Conservation (phyloP, 805 yeast genomes). For the Brettanomyces nanus region DNA sequence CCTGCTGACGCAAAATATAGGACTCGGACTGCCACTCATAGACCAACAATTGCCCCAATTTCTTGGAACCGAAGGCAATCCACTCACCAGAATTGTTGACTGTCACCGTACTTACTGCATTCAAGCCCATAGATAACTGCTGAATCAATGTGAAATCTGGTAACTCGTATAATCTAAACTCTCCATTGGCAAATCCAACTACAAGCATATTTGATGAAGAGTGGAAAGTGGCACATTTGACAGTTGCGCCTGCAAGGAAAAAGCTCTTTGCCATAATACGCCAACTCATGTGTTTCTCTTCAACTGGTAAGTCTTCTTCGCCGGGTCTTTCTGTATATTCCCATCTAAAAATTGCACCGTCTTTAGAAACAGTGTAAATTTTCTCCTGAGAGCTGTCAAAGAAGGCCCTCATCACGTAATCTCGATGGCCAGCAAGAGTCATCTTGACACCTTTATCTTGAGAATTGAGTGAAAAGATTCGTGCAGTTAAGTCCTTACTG, state of each 20-base stretch:
- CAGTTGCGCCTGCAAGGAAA: slow-evolving; percentile 62
- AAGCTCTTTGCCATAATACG: slow-evolving; percentile 70
- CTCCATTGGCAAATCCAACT: slow-evolving; percentile 85
- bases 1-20: slow-evolving; percentile 90
- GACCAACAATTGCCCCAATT: slow-evolving; percentile 86
- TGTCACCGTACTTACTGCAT: slow-evolving; percentile 73
- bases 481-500: slow-evolving; percentile 83
- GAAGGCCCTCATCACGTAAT: slow-evolving; percentile 78
- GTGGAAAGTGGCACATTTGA: slow-evolving; percentile 81
- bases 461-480: slow-evolving; percentile 68
- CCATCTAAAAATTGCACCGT: slow-evolving; percentile 93
- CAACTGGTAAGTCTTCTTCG: slow-evolving; percentile 38
- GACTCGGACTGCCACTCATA: slow-evolving; percentile 99
- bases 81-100: slow-evolving; percentile 88
- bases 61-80: slow-evolving; percentile 91
- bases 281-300: slow-evolving; percentile 57
- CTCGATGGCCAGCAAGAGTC: slow-evolving; percentile 89
- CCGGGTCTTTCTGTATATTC: slow-evolving; percentile 60
- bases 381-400: slow-evolving; percentile 83
- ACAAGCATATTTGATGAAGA: slow-evolving; percentile 61
- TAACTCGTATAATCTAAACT: slow-evolving; percentile 82
- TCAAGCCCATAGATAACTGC: slow-evolving; percentile 85
- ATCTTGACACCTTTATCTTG: slow-evolving; percentile 71
- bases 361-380: slow-evolving; percentile 86
- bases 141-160: slow-evolving; percentile 77